These are phyloP conservation scores for Fusarium azukiicola DNA, from an alignment of 2,329 filamentous ascomycete genomes.

Conservation along the genomic window DNA sequence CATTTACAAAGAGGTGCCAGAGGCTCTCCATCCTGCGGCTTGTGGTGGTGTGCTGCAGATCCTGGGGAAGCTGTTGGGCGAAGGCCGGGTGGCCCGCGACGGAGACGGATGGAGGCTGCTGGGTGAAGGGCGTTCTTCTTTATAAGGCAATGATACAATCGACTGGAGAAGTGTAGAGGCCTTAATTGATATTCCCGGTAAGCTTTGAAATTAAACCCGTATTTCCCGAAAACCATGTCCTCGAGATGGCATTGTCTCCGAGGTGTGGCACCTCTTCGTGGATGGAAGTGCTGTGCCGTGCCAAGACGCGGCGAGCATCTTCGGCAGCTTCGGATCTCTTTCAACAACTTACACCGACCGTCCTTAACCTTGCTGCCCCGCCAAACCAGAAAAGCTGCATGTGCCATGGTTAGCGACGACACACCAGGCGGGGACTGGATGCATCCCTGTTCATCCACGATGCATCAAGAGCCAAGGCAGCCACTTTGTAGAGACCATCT, in stretches of 20 bases:
- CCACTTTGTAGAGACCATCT: conserved; percentile 12
- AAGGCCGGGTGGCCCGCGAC: conserved; percentile 80
- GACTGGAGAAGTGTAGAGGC: too few relatives aligned
- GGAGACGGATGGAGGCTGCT: conserved; percentile 58
- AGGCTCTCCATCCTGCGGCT: conserved; percentile 88
- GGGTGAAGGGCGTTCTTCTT: conserved; percentile 46
- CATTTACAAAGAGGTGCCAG: conserved; percentile 90
- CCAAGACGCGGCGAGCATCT: conserved; percentile 27
- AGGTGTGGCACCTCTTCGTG: neutral
- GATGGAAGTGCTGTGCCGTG: conserved; percentile 22
- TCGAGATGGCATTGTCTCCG: conserved; percentile 8
- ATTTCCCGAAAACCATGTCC: conserved; percentile 13
- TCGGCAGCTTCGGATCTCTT: conserved; percentile 37
- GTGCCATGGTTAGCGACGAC: conserved; percentile 10
- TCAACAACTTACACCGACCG: conserved; percentile 1
- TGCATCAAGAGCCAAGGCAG: conserved; percentile 7
- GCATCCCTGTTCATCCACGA: conserved; percentile 5
- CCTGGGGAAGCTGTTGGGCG: conserved; percentile 87
- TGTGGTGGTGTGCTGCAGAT: conserved; percentile 89
- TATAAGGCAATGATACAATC: conserved; percentile 37
- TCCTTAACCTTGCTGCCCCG: neutral
- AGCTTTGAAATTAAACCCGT: neutral
- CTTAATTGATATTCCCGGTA: conserved; percentile 9
- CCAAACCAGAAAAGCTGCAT: conserved; percentile 13
- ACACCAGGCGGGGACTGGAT: neutral